Conservation (phyloP, 73 alveolate species). For the Diophrys appendiculata region DNA sequence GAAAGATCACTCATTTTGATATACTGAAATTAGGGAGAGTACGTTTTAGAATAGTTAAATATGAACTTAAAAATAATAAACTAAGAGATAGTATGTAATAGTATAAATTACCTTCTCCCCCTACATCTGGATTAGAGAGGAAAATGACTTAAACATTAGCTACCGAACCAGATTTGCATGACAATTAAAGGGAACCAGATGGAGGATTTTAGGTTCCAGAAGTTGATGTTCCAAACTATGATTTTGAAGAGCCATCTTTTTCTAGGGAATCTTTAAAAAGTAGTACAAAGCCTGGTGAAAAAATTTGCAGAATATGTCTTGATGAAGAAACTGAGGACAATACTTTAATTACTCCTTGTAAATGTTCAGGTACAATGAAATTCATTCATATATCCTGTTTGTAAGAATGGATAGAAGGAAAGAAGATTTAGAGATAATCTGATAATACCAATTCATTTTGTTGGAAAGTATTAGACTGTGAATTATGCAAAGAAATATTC, state of each 20-base stretch:
- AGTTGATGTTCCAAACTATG: background rate
- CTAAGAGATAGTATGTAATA: background rate
- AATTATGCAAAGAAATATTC: conserved; percentile 72
- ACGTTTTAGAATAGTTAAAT: conserved; percentile 41
- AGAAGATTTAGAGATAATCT: conserved; percentile 29
- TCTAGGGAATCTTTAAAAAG: background rate
- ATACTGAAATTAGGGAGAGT: conserved; percentile 65
- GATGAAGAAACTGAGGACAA: conserved; percentile 37
- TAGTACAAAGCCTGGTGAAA: background rate
- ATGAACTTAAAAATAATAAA: background rate
- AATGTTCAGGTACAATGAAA: conserved; percentile 62
- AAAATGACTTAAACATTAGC: background rate
- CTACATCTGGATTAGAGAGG: background rate
- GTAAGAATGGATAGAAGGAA: conserved; percentile 49
- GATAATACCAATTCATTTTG: conserved; percentile 36
- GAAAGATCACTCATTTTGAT: conserved; percentile 41
- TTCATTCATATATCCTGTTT: conserved; percentile 50
- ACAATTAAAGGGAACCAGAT: background rate
- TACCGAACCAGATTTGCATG: background rate
- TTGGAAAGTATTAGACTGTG: conserved; percentile 78
- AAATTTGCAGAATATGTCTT: conserved; percentile 56
- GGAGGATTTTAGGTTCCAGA: background rate
- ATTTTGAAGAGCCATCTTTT: background rate
- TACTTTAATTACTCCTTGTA: conserved; percentile 54
- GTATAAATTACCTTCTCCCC: background rate